These are phyloP conservation scores for Cucumis cinereus DNA, from an alignment of 306 rosid genomes.

Conservation along the genomic window DNA sequence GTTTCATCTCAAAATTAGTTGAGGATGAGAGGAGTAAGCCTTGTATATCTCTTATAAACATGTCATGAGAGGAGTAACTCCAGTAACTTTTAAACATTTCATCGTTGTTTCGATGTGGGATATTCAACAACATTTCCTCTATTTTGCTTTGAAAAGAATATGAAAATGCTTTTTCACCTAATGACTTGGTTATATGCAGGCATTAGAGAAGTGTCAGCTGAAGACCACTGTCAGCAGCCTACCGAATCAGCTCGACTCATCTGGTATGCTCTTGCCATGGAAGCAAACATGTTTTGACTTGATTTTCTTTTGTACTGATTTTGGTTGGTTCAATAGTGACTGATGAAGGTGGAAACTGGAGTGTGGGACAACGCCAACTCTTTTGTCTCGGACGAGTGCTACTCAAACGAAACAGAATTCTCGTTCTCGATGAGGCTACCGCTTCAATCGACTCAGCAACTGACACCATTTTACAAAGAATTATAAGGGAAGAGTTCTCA, in stretches of 20 bases:
- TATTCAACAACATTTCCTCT: too few species aligned
- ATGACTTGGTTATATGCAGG: constrained; percentile 17
- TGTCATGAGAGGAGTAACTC: too few species aligned
- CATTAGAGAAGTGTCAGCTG: constrained; percentile 70
- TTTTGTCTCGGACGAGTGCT: constrained; percentile 69
- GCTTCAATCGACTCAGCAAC: constrained; percentile 74
- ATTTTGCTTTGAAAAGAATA: neutral
- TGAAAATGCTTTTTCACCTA: neutral
- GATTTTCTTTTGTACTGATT: neutral
- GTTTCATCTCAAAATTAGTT: too few species aligned
- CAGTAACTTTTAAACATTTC: too few species aligned
- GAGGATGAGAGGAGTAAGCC: too few species aligned
- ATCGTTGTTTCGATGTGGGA: too few species aligned
- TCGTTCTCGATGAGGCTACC: constrained; percentile 75
- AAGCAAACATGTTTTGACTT: neutral
- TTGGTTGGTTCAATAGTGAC: constrained; percentile 22
- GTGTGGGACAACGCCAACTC: constrained; percentile 56
- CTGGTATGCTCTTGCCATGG: constrained; percentile 19
- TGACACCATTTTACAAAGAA: constrained; percentile 42
- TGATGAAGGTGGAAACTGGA: constrained; percentile 73
- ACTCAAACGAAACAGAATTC: constrained; percentile 51
- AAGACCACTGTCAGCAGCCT: constrained; percentile 40
- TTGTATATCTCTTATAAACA: too few species aligned
- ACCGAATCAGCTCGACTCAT: constrained; percentile 49
- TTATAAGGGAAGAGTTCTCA: constrained; percentile 53